Percentiles rank a stretch among this genome's conserved stretches.
Evolutionary conservation across 306 rosid species (phyloP).

Genomic region (Vachellia collinsii): DNA sequence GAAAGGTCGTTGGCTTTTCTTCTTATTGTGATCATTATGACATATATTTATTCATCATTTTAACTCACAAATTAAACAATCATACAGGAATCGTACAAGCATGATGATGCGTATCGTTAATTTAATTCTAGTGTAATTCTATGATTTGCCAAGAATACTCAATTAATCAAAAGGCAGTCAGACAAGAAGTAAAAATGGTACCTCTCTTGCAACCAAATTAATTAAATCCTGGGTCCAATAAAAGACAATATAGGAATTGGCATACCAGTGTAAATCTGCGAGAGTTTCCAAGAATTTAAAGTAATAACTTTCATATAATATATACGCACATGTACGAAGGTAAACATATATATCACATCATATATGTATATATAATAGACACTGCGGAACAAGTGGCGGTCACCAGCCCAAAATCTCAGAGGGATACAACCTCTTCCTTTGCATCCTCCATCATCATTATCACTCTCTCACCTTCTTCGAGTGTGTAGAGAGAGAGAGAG

Average conservation of each 20-base stretch:
- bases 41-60: no score
- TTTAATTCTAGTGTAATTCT: not conserved
- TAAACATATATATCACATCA: not conserved
- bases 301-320: not conserved
- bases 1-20: slow-evolving; percentile 29
- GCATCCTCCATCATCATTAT: not conserved
- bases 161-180: not conserved
- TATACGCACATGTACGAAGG: not conserved
- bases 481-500: slow-evolving; percentile 22
- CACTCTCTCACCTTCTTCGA: slow-evolving; percentile 9
- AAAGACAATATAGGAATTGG: not conserved
- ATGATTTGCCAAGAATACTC: not conserved
- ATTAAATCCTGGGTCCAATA: slow-evolving; percentile 5
- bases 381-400: slow-evolving; percentile 1
- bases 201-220: not conserved
- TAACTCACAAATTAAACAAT: not conserved
- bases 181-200: not conserved
- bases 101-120: not conserved
- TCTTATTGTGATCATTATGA: not conserved
- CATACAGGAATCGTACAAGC: not conserved
- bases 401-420: not conserved
- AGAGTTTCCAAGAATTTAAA: not conserved
- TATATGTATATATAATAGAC: not conserved
- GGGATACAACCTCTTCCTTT: not conserved
- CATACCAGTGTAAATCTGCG: not conserved